Evolutionary conservation across 345 rosid genomes (phyloP), one percentile per base, ranked within the genome.

Genomic region (Cardamine resedifolia): DNA sequence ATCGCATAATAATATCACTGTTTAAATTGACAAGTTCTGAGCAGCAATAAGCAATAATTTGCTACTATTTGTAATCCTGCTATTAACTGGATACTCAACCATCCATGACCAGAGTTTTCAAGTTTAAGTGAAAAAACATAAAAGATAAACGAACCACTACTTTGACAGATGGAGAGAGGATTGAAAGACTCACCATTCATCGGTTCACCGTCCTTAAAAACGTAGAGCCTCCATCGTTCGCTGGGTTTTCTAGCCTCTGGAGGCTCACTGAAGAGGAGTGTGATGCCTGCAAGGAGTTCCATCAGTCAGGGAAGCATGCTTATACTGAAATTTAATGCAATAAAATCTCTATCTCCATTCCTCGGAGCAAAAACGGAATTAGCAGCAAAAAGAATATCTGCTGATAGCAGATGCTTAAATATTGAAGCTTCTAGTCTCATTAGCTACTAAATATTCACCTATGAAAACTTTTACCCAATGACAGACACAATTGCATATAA

Each of bases 221-320:
- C 95, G 84, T 91, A 91, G 4, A 94, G 90, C 64, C 96, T 82
- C 98, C 98, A 94, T 87, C 97, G 83, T 61, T 86, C 28, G 34
- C 73, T 70, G 68, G 99, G 98, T 85, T 87, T 88, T 33, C 90
- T 86, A 74, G 91, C 96, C 70, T 96, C 98, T 10, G 98, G 90
- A 18, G 98, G 98, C 87, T 96, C 96, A 79, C 48, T 83, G 81
- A 90, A 96, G 72, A 96, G 87, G 75, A 96, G 70, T 0, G 98
- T 82, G 68, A 96, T 85, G 78, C 98, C 98, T 90, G 76, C 57
- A 68, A 64, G 50, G 44, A 45, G 28, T 58, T 20, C 19, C 51
- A 58, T n/a, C 47, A 63, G 56, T 57, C 56, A 63, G 43, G 21
- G 30, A 62, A 58, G 39, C 48, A 78, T 64, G 51, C 23, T 27